A percentile compares a stretch with the other conserved stretches of the same genome.
Evolutionary conservation across 2,329 filamentous ascomycete species (phyloP).

Genomic region (Ophiostoma sp.): DNA sequence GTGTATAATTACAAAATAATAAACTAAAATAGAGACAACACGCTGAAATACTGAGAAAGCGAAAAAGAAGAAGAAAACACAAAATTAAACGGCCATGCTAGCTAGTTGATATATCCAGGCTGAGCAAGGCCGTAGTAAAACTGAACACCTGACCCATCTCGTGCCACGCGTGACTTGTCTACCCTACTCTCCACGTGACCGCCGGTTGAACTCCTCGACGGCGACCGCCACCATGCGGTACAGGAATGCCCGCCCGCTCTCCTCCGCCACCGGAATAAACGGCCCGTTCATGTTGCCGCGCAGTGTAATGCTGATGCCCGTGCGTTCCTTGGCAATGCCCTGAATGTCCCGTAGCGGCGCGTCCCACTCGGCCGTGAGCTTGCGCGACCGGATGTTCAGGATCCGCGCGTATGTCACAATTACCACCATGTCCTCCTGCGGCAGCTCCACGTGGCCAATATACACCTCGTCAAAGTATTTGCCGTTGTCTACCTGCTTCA

Average conservation of each 20-base stretch:
- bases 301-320: conserved; percentile 80
- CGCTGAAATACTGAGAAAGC: neutral
- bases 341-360: conserved; percentile 92
- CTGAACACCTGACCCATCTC: too few species aligned
- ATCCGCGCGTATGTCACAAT: conserved; percentile 86
- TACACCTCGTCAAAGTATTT: conserved; percentile 98
- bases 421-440: conserved; percentile 78
- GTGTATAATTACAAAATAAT: neutral
- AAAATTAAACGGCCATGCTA: too few species aligned
- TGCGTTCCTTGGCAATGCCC: conserved; percentile 94
- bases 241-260: conserved; percentile 61
- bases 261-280: conserved; percentile 89
- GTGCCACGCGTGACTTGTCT: neutral
- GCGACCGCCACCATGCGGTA: conserved; percentile 62
- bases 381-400: conserved; percentile 81
- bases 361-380: conserved; percentile 88
- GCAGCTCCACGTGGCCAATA: conserved; percentile 90
- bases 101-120: too few species aligned
- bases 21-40: neutral
- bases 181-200: conserved; percentile 34
- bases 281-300: conserved; percentile 90
- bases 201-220: conserved; percentile 61
- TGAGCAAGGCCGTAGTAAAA: too few species aligned
- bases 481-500: conserved; percentile 95
- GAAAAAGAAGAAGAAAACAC: neutral